These are phyloP conservation scores for Pseudozyma sp. DNA, from an alignment of 1,284 basidiomycete species.

Conservation along the genomic window DNA sequence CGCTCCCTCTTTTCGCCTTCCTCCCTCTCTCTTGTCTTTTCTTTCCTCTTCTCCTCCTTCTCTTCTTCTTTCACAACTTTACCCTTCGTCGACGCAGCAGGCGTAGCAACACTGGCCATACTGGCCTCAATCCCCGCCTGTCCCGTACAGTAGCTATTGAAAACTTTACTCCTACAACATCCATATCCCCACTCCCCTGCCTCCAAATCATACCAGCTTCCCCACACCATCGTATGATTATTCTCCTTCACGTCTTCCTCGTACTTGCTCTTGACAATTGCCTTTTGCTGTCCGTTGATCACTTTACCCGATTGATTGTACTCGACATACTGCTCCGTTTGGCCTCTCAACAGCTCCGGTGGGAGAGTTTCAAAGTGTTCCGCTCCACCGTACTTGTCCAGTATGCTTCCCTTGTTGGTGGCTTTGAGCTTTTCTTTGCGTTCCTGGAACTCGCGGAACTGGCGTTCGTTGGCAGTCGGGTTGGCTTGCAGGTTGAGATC, in stretches of 20 bases:
- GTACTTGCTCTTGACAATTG: slow-evolving; percentile 88
- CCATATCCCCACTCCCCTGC: slow-evolving; percentile 88
- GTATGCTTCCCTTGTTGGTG: slow-evolving; percentile 76
- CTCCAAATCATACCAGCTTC: slow-evolving; percentile 87
- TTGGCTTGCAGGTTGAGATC: slow-evolving; percentile 96
- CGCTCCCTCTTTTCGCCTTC: not conserved
- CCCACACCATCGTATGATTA: slow-evolving; percentile 95
- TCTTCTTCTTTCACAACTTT: not conserved
- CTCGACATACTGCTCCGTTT: slow-evolving; percentile 97
- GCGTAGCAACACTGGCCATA: slow-evolving; percentile 65
- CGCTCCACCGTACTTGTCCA: slow-evolving; percentile 87
- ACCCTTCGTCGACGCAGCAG: not conserved
- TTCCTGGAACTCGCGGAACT: slow-evolving; percentile 88
- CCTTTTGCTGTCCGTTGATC: slow-evolving; percentile 89
- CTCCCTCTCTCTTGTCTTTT: not conserved
- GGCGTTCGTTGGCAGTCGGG: slow-evolving; percentile 88
- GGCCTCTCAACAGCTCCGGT: slow-evolving; percentile 87
- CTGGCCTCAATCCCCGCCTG: slow-evolving; percentile 85
- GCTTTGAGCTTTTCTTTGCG: slow-evolving; percentile 93
- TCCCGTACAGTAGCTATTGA: slow-evolving; percentile 93
- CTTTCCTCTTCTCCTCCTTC: not conserved
- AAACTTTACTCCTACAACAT: slow-evolving; percentile 89
- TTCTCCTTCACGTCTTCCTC: slow-evolving; percentile 79
- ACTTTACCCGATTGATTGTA: slow-evolving; percentile 92
- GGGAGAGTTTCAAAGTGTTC: slow-evolving; percentile 89